phyloP scores from a whole-genome alignment of 1,284 basidiomycete species.

The Ustilago bromivora region DNA sequence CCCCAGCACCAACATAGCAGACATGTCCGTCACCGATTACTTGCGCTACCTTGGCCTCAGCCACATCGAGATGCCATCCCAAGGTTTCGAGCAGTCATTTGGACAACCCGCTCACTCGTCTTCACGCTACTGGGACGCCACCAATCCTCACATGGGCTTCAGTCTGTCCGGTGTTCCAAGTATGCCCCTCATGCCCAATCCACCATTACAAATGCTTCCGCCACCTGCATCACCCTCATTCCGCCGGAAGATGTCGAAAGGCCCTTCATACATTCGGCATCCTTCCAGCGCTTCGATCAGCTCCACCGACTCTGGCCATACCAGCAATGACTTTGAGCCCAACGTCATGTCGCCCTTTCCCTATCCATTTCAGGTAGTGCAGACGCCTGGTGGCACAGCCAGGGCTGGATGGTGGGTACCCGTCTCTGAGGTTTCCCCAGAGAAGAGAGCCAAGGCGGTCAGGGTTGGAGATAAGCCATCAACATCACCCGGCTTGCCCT shows the following conservation, averaged over 20 bases:
- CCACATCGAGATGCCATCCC: conserved; percentile 51
- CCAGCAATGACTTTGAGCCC: conserved; percentile 43
- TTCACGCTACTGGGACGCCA: conserved; percentile 41
- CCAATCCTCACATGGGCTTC: conserved; percentile 48
- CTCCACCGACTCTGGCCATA: conserved; percentile 20
- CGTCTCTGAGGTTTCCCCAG: conserved; percentile 41
- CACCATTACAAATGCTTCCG: conserved; percentile 61
- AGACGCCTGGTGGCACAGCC: conserved; percentile 61
- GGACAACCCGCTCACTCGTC: conserved; percentile 20
- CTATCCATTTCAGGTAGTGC: conserved; percentile 62
- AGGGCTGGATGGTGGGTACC: conserved; percentile 64
- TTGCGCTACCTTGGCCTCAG: conserved; percentile 51
- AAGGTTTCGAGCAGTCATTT: conserved; percentile 49
- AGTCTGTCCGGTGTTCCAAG: conserved; percentile 60
- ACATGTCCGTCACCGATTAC: conserved; percentile 42
- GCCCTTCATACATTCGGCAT: conserved; percentile 13
- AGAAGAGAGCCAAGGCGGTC: conserved; percentile 40
- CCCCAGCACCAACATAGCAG: conserved; percentile 2
- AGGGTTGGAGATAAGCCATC: conserved; percentile 27
- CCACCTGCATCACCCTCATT: conserved; percentile 54
- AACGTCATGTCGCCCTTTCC: conserved; percentile 54
- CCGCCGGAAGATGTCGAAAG: conserved; percentile 21
- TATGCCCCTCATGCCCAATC: conserved; percentile 61
- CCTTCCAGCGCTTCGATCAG: conserved; percentile 28
- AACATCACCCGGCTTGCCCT: neutral